Percentiles rank a stretch among this genome's conserved stretches.
These are phyloP conservation scores for Cryphonectria radicalis DNA, from an alignment of 2,329 filamentous ascomycete genomes.

Conservation along the genomic window DNA sequence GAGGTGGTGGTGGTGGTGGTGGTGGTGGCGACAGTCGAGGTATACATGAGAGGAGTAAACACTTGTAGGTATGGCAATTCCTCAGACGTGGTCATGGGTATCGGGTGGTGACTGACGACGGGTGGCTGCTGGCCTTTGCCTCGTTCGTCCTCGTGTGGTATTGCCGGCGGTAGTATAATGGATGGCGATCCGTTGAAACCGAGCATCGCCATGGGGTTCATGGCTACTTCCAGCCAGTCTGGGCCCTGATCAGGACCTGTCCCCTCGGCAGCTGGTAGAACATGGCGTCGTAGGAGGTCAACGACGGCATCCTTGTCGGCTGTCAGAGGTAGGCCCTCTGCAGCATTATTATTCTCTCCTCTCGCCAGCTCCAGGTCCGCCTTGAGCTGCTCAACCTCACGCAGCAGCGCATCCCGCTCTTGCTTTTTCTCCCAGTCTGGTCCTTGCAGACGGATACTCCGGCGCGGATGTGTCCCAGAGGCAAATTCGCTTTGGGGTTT, in stretches of 20 bases:
- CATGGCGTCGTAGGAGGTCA: conserved; percentile 47
- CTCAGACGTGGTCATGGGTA: conserved; percentile 64
- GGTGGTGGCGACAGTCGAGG: conserved; percentile 53
- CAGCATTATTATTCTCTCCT: conserved; percentile 56
- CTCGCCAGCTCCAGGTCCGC: conserved; percentile 61
- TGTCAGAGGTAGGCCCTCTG: neutral
- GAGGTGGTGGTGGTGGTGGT: conserved; percentile 46
- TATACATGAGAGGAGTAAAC: conserved; percentile 70
- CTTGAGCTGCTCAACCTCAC: conserved; percentile 60
- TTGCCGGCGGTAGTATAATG: conserved; percentile 11
- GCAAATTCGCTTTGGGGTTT: conserved; percentile 42
- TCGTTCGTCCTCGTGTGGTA: conserved; percentile 33
- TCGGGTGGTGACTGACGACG: conserved; percentile 66
- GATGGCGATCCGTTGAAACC: conserved; percentile 45
- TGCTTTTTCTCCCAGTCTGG: conserved; percentile 54
- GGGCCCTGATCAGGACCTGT: conserved; percentile 39
- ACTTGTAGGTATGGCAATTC: conserved; percentile 71
- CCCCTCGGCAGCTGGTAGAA: conserved; percentile 43
- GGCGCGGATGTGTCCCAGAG: conserved; percentile 33
- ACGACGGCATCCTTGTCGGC: conserved; percentile 41
- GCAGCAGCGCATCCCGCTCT: conserved; percentile 55
- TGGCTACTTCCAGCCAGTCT: conserved; percentile 52
- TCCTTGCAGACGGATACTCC: conserved; percentile 47
- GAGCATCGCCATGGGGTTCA: conserved; percentile 56
- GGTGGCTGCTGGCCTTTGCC: conserved; percentile 45